These are phyloP conservation scores for Pseudopithomyces chartarum DNA, from an alignment of 2,329 filamentous ascomycete genomes.

Conservation along the genomic window DNA sequence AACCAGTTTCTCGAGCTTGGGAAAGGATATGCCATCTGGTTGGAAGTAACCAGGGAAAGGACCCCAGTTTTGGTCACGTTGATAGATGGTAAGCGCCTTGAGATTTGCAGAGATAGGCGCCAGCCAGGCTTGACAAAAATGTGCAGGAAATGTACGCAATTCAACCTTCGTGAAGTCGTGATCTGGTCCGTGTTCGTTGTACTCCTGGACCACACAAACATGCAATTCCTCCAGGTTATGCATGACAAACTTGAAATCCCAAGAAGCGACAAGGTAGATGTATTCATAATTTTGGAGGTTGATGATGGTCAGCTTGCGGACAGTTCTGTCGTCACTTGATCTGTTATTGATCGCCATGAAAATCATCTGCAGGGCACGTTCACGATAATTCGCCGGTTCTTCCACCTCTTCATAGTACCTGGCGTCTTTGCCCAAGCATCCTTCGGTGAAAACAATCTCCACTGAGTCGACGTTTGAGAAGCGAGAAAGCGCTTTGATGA, in stretches of 20 bases:
- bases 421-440: not conserved
- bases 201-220: slow-evolving; percentile 10
- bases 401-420: not conserved
- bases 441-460: slow-evolving; percentile 8
- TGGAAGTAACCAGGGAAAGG: slow-evolving; percentile 16
- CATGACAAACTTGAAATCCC: slow-evolving; percentile 13
- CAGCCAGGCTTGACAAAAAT: slow-evolving; percentile 11
- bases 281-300: slow-evolving; percentile 15
- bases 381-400: not conserved
- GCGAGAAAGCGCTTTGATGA: not conserved
- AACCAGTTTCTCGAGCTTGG: slow-evolving; percentile 11
- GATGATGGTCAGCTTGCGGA: slow-evolving; percentile 14
- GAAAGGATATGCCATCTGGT: slow-evolving; percentile 10
- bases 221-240: slow-evolving; percentile 13
- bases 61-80: slow-evolving; percentile 12
- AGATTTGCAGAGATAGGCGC: slow-evolving; percentile 10
- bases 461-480: slow-evolving; percentile 4
- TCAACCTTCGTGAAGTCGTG: slow-evolving; percentile 13
- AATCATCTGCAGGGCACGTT: slow-evolving; percentile 1
- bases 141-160: slow-evolving; percentile 12
- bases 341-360: slow-evolving; percentile 4
- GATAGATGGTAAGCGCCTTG: slow-evolving; percentile 9
- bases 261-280: slow-evolving; percentile 11
- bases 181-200: slow-evolving; percentile 10
- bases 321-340: slow-evolving; percentile 5